Evolutionary conservation across 176 grass and related monocot species (phyloP), one percentile per base, ranked within the genome.

Genomic region (Carex kokanica): DNA sequence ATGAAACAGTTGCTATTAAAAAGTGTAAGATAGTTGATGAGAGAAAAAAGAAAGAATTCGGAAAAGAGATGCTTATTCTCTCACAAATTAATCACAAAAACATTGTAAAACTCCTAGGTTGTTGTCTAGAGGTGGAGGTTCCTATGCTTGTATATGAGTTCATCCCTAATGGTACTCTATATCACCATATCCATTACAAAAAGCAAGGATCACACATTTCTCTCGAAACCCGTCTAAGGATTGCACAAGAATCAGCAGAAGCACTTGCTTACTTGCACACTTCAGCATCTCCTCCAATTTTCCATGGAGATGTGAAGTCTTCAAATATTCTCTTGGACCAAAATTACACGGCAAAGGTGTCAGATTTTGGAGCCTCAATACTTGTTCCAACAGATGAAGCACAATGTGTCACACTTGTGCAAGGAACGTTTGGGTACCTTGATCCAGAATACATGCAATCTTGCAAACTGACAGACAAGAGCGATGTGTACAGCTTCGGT

Each of bases 101-200:
- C 18, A 77, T 89, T 11, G 83, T 89, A 0, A 82, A n/a, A 64
- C 25, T 89, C 23, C 52, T 84, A 0, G 87, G 87, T 65, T 89
- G 83, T 84, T 89, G 87, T 64, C 63, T 89, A 31, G 75, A 85
- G 0, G 57, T 78, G 0, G 77, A 89, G 54, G 78, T 74, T 2
- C 87, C 87, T 8, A 65, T 89, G 2, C 24, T 89, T 25, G 66
- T 86, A 3, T 86, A 86, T 3, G 88, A 89, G 69, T 89, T 67
- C 15, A 47, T 86, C 23, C 38, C 23, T 2, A 86, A 89, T 43
- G 55, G 40, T 27, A 89, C 84, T 4, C 21, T 89, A 17, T 49
- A 15, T 49, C 2, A 86, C 0, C 49, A 66, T 1, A 27, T 88
- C 3, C 45, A 88, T 58, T 11, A 12, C 29, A 67, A 43, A 17